Percentiles rank a stretch among this genome's conserved stretches.
Evolutionary conservation across 169 alveolate species (phyloP).

Genomic region (Plasmodium reichenowi): DNA sequence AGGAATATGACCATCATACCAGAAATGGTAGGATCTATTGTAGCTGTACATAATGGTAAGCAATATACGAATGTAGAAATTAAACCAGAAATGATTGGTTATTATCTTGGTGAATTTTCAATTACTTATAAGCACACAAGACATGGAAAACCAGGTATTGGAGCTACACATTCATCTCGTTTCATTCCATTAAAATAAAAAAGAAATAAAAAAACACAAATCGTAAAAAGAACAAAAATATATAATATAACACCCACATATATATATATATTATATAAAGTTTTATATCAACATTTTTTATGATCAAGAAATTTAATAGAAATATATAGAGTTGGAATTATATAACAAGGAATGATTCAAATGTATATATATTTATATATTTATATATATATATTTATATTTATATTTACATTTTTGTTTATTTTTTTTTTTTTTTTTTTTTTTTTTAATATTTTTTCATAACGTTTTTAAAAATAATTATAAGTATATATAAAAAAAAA

Average conservation of each 20-base stretch:
- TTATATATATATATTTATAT: neutral
- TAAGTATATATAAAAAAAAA: too few relatives aligned
- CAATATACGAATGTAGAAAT: slow-evolving; percentile 97
- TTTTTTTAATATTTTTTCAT: slow-evolving; percentile 3
- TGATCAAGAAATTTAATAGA: too few relatives aligned
- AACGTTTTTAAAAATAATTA: too few relatives aligned
- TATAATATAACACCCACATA: neutral
- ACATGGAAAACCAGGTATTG: slow-evolving; percentile 99
- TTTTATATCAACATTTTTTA: too few relatives aligned
- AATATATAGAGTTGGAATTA: too few relatives aligned
- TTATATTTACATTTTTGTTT: neutral
- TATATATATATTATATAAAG: neutral
- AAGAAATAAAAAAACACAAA: neutral
- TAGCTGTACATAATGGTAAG: slow-evolving; percentile 98
- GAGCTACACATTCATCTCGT: slow-evolving; percentile 96
- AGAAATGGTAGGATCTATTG: slow-evolving; percentile 98
- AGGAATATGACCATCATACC: slow-evolving; percentile 97
- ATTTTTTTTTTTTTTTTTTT: slow-evolving; percentile 21
- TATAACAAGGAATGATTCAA: neutral
- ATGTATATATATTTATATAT: neutral
- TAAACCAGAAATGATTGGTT: slow-evolving; percentile 99
- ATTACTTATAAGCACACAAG: slow-evolving; percentile 98
- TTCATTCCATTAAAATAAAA: slow-evolving; percentile 93
- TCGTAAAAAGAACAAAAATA: neutral
- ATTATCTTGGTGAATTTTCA: slow-evolving; percentile 99